phyloP scores from a whole-genome alignment of 2,329 filamentous ascomycete genomes.

The Diplodia seriata region DNA sequence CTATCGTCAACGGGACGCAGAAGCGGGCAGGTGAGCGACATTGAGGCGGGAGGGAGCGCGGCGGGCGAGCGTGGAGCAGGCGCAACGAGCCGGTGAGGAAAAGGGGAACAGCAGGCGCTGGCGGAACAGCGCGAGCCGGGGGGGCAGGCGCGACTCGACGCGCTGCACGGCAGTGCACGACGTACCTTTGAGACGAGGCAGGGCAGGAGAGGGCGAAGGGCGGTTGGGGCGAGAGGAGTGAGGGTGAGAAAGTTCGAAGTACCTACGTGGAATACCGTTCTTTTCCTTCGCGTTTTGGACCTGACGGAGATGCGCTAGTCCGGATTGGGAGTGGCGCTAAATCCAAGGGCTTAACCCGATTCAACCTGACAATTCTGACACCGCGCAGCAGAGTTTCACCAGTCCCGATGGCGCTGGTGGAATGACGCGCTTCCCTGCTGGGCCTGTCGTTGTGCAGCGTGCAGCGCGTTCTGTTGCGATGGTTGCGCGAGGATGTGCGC shows the following conservation, averaged over 20 bases:
- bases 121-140: constrained; percentile 36
- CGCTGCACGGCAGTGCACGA: constrained; percentile 36
- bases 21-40: constrained; percentile 11
- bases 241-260: constrained; percentile 33
- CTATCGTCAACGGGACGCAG: constrained; percentile 13
- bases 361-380: constrained; percentile 33
- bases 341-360: constrained; percentile 31
- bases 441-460: constrained; percentile 14
- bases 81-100: constrained; percentile 39
- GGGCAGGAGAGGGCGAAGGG: constrained; percentile 39
- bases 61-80: constrained; percentile 41
- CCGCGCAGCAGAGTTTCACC: constrained; percentile 33
- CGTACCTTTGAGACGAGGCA: constrained; percentile 33
- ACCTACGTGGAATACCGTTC: constrained; percentile 34
- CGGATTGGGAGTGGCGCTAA: constrained; percentile 31
- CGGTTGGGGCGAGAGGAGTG: constrained; percentile 38
- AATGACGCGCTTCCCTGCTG: constrained; percentile 1
- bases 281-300: constrained; percentile 34
- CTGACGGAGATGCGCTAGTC: constrained; percentile 31
- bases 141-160: constrained; percentile 35
- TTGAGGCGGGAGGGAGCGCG: constrained; percentile 14
- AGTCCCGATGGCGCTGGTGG: constrained; percentile 32
- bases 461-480: constrained; percentile 29
- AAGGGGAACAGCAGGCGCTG: constrained; percentile 45
- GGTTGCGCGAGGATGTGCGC: constrained; percentile 12